Evolutionary conservation across 495 filamentous ascomycete genomes (phyloP).

Genomic region (Penicillium waksmanii): DNA sequence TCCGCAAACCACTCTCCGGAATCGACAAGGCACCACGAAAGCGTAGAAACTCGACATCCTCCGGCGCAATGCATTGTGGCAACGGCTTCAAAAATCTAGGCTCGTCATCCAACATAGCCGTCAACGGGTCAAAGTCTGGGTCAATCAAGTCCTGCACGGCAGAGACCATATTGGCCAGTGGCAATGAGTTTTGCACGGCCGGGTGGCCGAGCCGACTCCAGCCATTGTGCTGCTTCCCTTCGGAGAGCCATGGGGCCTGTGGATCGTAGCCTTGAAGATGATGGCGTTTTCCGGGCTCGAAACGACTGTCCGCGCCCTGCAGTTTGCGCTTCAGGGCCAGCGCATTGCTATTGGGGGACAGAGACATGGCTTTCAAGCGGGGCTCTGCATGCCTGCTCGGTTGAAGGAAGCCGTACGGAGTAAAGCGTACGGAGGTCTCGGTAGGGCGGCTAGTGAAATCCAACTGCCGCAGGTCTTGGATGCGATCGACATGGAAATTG

Average conservation of each 20-base stretch:
- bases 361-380: slow-evolving; percentile 25
- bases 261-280: slow-evolving; percentile 39
- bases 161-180: slow-evolving; percentile 47
- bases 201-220: slow-evolving; percentile 38
- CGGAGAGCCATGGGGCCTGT: slow-evolving; percentile 42
- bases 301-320: slow-evolving; percentile 25
- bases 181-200: slow-evolving; percentile 34
- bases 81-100: slow-evolving; percentile 56
- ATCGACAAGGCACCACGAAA: slow-evolving; percentile 74
- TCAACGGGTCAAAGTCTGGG: slow-evolving; percentile 49
- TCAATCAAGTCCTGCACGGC: slow-evolving; percentile 49
- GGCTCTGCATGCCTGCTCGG: slow-evolving; percentile 11
- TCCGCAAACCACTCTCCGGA: slow-evolving; percentile 65
- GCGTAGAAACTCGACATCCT: slow-evolving; percentile 73
- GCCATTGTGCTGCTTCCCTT: slow-evolving; percentile 29
- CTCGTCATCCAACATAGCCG: slow-evolving; percentile 46
- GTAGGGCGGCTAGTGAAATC: background rate
- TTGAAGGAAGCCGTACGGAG: background rate
- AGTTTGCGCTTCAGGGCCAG: slow-evolving; percentile 36
- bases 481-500: slow-evolving; percentile 11
- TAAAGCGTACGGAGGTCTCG: background rate
- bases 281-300: slow-evolving; percentile 31
- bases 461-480: background rate
- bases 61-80: slow-evolving; percentile 57
- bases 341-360: slow-evolving; percentile 20